Base-by-base conservation (phyloP, 2,329 filamentous ascomycete genomes). In the Monosporascus sp. region DNA sequence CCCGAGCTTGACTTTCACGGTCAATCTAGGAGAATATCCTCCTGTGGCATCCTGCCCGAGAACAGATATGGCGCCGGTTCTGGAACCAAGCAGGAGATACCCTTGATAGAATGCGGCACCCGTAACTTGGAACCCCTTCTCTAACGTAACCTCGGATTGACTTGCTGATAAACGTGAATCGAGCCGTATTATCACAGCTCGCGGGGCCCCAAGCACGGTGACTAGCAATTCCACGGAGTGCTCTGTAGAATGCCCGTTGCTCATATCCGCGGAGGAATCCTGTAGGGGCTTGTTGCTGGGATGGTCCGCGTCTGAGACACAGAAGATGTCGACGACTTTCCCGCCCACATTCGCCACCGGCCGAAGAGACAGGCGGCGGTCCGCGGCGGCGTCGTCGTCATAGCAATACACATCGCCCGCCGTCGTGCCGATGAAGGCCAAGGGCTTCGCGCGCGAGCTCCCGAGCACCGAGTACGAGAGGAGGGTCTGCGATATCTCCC, bases 11-110 rank as follows among this genome's bases (percentile, higher is more conserved):
- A 74, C 70, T 37, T 76, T 70, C 3, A 72, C 59, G 14, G 69
- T 68, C 15, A 68, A 57, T 5, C 69, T 53, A 2, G 63, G 60
- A 1, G 63, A 63, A 45, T 71, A 69, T 7, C 60, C 62, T 1
- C 57, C 60, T 5, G 65, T 60, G 1, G 52, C 53, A 38, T 27
- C 48, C 18, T 45, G 41, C 31, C 56, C 45, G 46, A 75, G 72
- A 14, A 75, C 53, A 3, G 74, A 69, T 5, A 85, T 60, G 36
- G 69, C 74, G 2, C 82, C 82, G 41, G 75, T 74, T 1, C 81
- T 72, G 0, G 80, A 82, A 11, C 82, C 82, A 4, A 85, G 67
- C 39, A 83, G 61, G 15, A 85, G 66, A n/a, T 73, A 63, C 2
- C 64, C 65, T 8, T 67, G 65, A 45, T 73, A 64, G 25, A 72